Evolutionary conservation across 352 stramenopile species (phyloP), one percentile per base, ranked within the genome.

Genomic region (Plasmopara muralis): DNA sequence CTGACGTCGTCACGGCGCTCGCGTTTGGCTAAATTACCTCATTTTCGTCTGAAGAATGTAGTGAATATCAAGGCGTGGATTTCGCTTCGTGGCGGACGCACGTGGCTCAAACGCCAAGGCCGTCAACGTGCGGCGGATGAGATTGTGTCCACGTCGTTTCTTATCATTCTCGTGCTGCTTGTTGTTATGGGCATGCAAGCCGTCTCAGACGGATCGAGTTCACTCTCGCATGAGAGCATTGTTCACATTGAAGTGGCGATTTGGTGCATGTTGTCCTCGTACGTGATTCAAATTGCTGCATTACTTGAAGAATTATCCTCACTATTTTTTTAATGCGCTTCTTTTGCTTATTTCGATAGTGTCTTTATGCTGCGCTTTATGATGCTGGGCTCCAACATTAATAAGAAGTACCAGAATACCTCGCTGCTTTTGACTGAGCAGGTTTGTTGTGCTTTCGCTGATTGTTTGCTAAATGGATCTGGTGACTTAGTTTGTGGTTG

Each of bases 381-480:
- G 77, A 94, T 92, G 72, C 72, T 96, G 38, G 86, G 86, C 47
- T 92, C 82, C 34, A 81, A 88, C 58, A 95, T 93, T 58, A 96
- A 96, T 65, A 84, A 86, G 55, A 95, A 92, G 65, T 96, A 95
- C 61, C 77, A 93, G 46, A 93, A 96, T 73, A 94, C 84, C n/a
- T 90, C 82, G 57, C 67, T 96, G 35, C 70, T 96, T 49, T 60
- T 96, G 51, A 96, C 86, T 9, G 86, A 95, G 67, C 84, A 95
- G 77, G 81, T 91, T 60, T 16, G 60, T 55, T 50, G 35, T 25
- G 37, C 50, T 45, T 41, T 48, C 18, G 33, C 28, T 47, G 25
- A 40, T 55, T 29, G 18, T 33, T 41, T 5, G 9, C 14, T 59
- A 28, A 14, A 43, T 31, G 15, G 25, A 33, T 9, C 28, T 48